phyloP scores from a whole-genome alignment of 805 yeast genomes.

The Wickerhamomyces kurtzmanii region DNA sequence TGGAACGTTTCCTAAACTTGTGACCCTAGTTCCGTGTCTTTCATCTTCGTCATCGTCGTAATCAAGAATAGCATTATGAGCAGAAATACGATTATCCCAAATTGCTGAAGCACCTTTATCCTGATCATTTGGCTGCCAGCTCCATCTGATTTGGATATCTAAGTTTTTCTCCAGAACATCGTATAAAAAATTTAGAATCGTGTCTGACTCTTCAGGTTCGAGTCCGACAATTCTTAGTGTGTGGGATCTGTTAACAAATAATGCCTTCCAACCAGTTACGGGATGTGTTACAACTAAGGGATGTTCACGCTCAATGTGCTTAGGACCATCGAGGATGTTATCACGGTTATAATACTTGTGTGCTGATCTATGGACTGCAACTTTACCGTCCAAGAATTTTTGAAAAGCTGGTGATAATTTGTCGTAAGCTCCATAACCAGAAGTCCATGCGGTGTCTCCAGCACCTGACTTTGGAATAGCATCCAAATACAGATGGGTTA shows the following conservation, averaged over 20 bases:
- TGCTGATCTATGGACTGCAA: slow-evolving; percentile 32
- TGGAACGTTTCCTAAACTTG: slow-evolving; percentile 45
- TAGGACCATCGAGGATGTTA: slow-evolving; percentile 34
- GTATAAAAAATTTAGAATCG: slow-evolving; percentile 33
- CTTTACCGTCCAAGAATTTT: slow-evolving; percentile 41
- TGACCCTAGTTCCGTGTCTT: slow-evolving; percentile 45
- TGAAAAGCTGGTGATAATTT: slow-evolving; percentile 41
- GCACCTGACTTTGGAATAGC: slow-evolving; percentile 38
- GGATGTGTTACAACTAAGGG: slow-evolving; percentile 54
- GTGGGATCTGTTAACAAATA: slow-evolving; percentile 38
- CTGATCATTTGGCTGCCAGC: slow-evolving; percentile 34
- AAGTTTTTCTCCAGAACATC: slow-evolving; percentile 35
- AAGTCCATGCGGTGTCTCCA: slow-evolving; percentile 50
- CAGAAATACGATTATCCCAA: slow-evolving; percentile 51
- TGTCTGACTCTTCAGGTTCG: slow-evolving; percentile 34
- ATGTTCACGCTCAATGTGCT: slow-evolving; percentile 40
- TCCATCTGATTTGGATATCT: slow-evolving; percentile 46
- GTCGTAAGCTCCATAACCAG: slow-evolving; percentile 51
- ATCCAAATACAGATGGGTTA: slow-evolving; percentile 41
- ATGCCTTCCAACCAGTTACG: slow-evolving; percentile 51
- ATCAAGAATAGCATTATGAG: slow-evolving; percentile 43
- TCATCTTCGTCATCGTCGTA: slow-evolving; percentile 46
- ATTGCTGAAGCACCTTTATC: slow-evolving; percentile 37
- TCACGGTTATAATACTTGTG: slow-evolving; percentile 28
- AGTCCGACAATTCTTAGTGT: slow-evolving; percentile 40